A percentile compares a stretch with the other conserved stretches of the same genome.
Conservation (phyloP, 352 stramenopile genomes). For the Hyaloperonospora arabidopsidis region DNA sequence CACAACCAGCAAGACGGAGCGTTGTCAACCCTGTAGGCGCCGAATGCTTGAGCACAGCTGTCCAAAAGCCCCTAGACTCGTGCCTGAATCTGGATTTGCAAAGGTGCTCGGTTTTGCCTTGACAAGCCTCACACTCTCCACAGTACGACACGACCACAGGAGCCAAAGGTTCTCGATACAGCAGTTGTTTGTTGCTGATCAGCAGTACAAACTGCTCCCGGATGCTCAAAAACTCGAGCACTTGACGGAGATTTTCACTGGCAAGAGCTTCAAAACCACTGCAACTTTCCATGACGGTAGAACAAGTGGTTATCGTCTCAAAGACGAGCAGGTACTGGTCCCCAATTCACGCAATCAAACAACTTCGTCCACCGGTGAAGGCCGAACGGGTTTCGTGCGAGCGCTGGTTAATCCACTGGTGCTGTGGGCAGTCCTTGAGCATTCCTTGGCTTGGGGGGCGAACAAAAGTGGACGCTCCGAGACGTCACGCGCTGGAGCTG, state of each 20-base stretch:
- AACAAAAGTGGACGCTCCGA: conserved; percentile 4
- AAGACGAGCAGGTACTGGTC: neutral
- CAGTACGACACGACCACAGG: conserved; percentile 51
- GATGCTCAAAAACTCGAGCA: conserved; percentile 52
- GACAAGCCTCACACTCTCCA: conserved; percentile 41
- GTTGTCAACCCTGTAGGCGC: conserved; percentile 32
- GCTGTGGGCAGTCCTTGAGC: conserved; percentile 86
- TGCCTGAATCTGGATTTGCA: conserved; percentile 36
- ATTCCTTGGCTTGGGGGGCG: conserved; percentile 36
- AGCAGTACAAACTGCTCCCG: conserved; percentile 57
- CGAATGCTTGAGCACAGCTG: conserved; percentile 35
- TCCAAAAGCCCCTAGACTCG: conserved; percentile 44
- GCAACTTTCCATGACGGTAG: conserved; percentile 10
- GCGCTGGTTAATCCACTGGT: conserved; percentile 86
- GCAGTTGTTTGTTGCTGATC: conserved; percentile 30
- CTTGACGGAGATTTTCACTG: conserved; percentile 44
- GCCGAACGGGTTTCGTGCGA: conserved; percentile 79
- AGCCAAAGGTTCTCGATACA: conserved; percentile 36
- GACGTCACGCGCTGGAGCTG: conserved; percentile 4
- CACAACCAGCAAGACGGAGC: conserved; percentile 49
- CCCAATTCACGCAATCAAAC: neutral
- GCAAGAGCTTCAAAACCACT: conserved; percentile 20
- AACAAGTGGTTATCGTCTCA: no score
- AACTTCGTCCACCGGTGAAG: conserved; percentile 50
- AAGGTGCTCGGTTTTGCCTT: conserved; percentile 42